Evolutionary conservation across 139 green algal species (phyloP).

Genomic region (Chlamydomonas schloesseri): DNA sequence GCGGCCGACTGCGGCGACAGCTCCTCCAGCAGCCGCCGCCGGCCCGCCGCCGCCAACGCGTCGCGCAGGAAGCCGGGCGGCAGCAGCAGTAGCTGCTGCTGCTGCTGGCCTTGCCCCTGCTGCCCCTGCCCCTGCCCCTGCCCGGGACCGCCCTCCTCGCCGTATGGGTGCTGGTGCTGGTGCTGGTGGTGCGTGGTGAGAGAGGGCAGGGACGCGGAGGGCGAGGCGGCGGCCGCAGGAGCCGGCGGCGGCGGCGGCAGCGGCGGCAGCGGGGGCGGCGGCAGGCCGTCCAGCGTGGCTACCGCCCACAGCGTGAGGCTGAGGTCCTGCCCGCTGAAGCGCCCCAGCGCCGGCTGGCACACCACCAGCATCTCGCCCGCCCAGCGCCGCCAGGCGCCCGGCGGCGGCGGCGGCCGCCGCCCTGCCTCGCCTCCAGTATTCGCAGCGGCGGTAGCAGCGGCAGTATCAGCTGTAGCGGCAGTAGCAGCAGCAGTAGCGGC

Average conservation of each 20-base stretch:
- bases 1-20: constrained; percentile 2
- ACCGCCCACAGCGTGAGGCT: constrained; percentile 31
- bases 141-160: no score
- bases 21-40: background rate
- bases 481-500: no score
- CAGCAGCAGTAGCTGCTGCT: background rate
- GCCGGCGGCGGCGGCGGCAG: background rate
- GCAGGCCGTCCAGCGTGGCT: background rate
- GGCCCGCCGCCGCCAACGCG: background rate
- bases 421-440: no score
- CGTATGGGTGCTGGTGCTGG: no score
- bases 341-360: background rate
- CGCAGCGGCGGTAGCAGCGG: no score
- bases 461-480: no score
- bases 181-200: no score
- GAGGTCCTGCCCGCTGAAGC: constrained; percentile 11
- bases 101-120: background rate
- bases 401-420: no score
- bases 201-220: no score
- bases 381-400: constrained; percentile 11
- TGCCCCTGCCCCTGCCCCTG: no score
- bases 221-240: no score
- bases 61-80: background rate
- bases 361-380: constrained; percentile 1
- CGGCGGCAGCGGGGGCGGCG: no score